Base-by-base conservation (phyloP, 352 stramenopile species). In the Phytophthora citrophthora region DNA sequence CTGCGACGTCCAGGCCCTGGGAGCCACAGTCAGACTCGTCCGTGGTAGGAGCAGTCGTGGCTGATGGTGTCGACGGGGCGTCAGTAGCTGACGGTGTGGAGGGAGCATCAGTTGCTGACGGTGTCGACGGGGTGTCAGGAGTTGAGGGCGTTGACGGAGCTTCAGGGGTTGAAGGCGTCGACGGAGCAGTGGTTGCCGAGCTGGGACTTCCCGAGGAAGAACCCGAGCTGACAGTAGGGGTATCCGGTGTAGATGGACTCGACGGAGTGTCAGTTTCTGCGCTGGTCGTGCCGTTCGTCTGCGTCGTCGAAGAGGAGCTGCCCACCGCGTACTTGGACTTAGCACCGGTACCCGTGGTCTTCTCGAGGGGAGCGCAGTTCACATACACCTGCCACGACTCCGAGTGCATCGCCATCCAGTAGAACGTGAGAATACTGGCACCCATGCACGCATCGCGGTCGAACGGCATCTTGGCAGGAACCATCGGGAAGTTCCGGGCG, bases 371-470 rank as follows among this genome's bases (percentile, higher is more conserved):
- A 1, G 58, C 45, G 24, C 64, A 77, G 53, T 76, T 76, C 24
- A 74, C 72, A 41, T 81, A 81, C n/a, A 73, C 62, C 32, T 81
- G 73, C 73, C 73, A 81, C 0, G 65, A 59, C 7, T 56, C 54
- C 7, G 59, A 55, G 58, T 81, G 73, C 65, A 81, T 48, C 12
- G 69, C 73, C 47, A 81, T 50, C 73, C 73, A 81, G 41, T 71
- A 72, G 43, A 74, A 72, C 5, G 63, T 72, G 23, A 79, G 55
- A 23, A 27, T 60, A 8, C 61, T 79, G 11, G 70, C 38, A 3
- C 62, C 65, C 10, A 54, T 39, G 36, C 62, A 79, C 12, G 68
- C 61, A 18, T 60, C 48, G 11, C 44, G 41, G 10, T 82, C 70
- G 43, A 70, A 76, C 5, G 70, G 70, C 32, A 82, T 53, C 43